A percentile compares a stretch with the other conserved stretches of the same genome.
phyloP scores from a whole-genome alignment of 805 yeast species.

The Debaryomyces tyrocola region DNA sequence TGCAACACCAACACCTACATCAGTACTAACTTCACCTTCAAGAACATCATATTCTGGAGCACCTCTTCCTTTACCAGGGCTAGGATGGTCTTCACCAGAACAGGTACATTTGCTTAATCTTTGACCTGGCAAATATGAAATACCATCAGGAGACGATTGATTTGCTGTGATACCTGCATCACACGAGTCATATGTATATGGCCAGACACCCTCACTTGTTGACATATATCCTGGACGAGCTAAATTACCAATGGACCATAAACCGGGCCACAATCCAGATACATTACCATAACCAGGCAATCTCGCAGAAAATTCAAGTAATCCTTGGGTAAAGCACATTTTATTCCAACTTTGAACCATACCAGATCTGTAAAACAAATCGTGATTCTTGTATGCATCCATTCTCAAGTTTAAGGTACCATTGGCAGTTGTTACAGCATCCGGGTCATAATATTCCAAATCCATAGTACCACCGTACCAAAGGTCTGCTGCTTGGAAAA shows the following conservation, averaged over 20 bases:
- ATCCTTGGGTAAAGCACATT: constrained; percentile 85
- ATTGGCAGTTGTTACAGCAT: constrained; percentile 73
- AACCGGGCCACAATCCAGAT: constrained; percentile 93
- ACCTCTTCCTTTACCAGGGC: constrained; percentile 84
- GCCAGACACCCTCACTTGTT: constrained; percentile 93
- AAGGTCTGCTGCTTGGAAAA: constrained; percentile 81
- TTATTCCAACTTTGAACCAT: constrained; percentile 94
- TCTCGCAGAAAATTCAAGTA: constrained; percentile 70
- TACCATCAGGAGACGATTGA: constrained; percentile 88
- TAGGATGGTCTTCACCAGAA: constrained; percentile 83
- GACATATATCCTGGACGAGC: constrained; percentile 91
- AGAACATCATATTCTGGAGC: constrained; percentile 93
- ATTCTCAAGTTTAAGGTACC: constrained; percentile 69
- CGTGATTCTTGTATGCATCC: constrained; percentile 83
- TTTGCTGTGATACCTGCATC: constrained; percentile 95
- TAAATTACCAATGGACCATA: constrained; percentile 92
- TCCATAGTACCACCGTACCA: constrained; percentile 87
- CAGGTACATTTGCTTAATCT: constrained; percentile 76
- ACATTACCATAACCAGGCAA: constrained; percentile 78
- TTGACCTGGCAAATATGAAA: constrained; percentile 85
- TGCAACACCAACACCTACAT: constrained; percentile 57
- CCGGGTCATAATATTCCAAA: constrained; percentile 95
- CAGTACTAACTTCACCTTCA: constrained; percentile 75
- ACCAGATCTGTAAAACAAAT: constrained; percentile 81
- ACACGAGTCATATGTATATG: constrained; percentile 81